A percentile compares a stretch with the other conserved stretches of the same genome.
These are phyloP conservation scores for Podaxis carcinomalis DNA, from an alignment of 768 basidiomycete genomes.

Conservation along the genomic window DNA sequence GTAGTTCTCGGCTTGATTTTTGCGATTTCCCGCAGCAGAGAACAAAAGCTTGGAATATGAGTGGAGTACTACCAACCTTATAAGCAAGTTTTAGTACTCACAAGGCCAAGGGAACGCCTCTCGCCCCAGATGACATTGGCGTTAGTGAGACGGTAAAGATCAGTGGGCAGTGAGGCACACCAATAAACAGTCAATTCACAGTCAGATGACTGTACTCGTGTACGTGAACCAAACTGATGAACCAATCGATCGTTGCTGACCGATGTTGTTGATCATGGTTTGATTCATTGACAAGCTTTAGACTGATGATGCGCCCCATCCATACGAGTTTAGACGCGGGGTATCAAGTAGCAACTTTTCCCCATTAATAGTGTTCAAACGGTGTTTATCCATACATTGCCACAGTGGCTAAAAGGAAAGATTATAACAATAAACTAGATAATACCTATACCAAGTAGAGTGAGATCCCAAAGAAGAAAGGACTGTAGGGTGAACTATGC, in stretches of 20 bases:
- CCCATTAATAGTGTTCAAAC: conserved; percentile 1
- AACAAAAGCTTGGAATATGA: conserved; percentile 36
- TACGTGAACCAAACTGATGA: too few relatives aligned
- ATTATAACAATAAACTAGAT: conserved; percentile 10
- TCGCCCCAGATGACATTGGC: conserved; percentile 7
- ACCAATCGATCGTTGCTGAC: too few relatives aligned
- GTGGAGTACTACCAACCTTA: not conserved
- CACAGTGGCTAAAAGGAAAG: not conserved
- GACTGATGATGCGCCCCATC: too few relatives aligned
- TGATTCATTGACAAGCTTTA: too few relatives aligned
- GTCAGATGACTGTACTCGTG: too few relatives aligned
- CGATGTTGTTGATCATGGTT: too few relatives aligned
- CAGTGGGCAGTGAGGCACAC: too few relatives aligned
- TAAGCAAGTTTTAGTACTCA: conserved; percentile 20
- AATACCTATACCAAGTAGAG: conserved; percentile 9
- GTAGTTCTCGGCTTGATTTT: conserved; percentile 26
- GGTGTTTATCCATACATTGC: conserved; percentile 8
- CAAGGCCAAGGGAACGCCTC: conserved; percentile 39
- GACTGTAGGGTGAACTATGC: not conserved
- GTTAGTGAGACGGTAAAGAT: not conserved
- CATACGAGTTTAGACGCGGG: too few relatives aligned
- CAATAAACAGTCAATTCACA: too few relatives aligned
- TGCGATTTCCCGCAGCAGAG: conserved; percentile 44
- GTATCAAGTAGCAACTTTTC: not conserved
- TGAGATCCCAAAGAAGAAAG: not conserved